Percentiles rank a stretch among this genome's conserved stretches.
Conservation (phyloP, 495 filamentous ascomycete species). For the Lepraria neglecta region DNA sequence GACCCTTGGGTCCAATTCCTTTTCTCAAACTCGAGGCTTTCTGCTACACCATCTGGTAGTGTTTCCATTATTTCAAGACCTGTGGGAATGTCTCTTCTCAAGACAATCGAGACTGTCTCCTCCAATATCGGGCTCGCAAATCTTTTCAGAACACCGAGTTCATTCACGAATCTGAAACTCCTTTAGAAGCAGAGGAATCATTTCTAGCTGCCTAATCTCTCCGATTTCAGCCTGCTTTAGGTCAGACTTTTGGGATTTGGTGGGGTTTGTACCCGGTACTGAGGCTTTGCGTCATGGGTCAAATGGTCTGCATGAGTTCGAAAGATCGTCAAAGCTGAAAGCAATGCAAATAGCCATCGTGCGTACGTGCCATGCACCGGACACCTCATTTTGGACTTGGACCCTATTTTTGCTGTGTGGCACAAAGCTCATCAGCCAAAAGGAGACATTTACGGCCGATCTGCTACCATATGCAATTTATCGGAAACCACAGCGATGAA, state of each 20-base stretch:
- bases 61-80: conserved; percentile 8
- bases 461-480: too few relatives aligned
- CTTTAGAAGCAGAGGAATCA: background rate
- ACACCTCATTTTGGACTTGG: too few relatives aligned
- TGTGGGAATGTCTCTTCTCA: background rate
- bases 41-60: background rate
- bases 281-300: too few relatives aligned
- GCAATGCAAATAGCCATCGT: too few relatives aligned
- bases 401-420: too few relatives aligned
- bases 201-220: background rate
- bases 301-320: too few relatives aligned
- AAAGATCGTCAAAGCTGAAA: too few relatives aligned
- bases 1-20: conserved; percentile 6
- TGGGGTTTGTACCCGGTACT: background rate
- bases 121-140: background rate
- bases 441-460: too few relatives aligned
- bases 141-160: background rate
- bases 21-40: conserved; percentile 14
- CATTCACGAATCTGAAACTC: background rate
- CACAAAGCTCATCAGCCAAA: too few relatives aligned
- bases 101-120: background rate
- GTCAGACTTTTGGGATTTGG: background rate
- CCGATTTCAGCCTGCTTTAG: background rate
- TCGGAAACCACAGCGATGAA: background rate
- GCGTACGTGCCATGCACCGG: too few relatives aligned